Base-by-base conservation (phyloP, 2,329 filamentous ascomycete genomes). In the Monilinia aucupariae region DNA sequence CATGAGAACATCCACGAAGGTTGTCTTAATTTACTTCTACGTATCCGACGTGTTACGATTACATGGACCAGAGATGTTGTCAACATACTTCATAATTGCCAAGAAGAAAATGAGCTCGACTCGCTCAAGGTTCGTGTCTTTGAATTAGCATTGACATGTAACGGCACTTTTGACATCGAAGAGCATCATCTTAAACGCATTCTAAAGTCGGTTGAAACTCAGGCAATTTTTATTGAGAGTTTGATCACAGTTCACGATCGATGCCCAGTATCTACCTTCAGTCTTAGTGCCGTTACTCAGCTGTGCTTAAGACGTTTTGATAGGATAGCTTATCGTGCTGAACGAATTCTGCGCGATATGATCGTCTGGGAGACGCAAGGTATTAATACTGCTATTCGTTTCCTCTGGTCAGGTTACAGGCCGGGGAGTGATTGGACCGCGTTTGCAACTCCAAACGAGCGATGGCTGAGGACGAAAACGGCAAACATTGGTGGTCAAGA, bases 101-200 rank as follows among this genome's bases (percentile, higher is more conserved):
- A 64, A 7, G 67, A 74, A 8, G 69, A 75, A 2, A 52, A 62
- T 0, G 71, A 74, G 6, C 70, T 74, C 45, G 65, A 63, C 1
- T 67, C 73, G 3, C 69, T 82, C 0, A 69, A 68, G 20, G 63
- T 67, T 0, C 73, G 75, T 34, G 69, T 72, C 3, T 71, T 77
- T 13, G 75, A 79, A 52, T 71, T 80, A 3, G 75, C 77, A 0
- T 64, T 81, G 43, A 73, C 78, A 2, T 80, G 79, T 61, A 68
- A 72, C 3, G 68, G 69, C n/a, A 79, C 80, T 0, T 83, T 80
- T 59, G 75, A 82, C 61, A 66, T 79, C 1, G 78, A 81, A 20
- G 53, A 66, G 0, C 9, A 64, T 0, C 65, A 74, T 27, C 63
- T 79, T 1, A 32, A 66, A 0, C 17, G 7, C 0, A 61, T 77